Evolutionary conservation across 768 basidiomycete species (phyloP).

Genomic region (Clathrus columnatus): DNA sequence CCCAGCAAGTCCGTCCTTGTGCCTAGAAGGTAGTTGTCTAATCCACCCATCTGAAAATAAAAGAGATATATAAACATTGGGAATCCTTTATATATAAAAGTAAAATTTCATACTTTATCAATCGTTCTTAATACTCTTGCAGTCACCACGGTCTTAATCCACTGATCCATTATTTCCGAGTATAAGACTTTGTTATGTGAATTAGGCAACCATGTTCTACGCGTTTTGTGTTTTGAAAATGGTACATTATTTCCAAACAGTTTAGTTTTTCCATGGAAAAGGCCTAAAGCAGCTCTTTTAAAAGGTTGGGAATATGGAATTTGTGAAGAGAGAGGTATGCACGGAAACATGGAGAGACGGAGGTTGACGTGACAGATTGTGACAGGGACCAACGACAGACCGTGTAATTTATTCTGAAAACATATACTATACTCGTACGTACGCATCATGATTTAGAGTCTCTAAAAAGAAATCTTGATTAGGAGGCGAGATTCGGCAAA

Average conservation of each 20-base stretch:
- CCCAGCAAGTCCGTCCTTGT: conserved; percentile 32
- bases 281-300: conserved; percentile 71
- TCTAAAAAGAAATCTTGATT: too few relatives aligned
- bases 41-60: conserved; percentile 46
- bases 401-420: too few relatives aligned
- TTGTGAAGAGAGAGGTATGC: conserved; percentile 16
- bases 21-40: conserved; percentile 59
- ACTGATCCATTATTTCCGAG: conserved; percentile 53
- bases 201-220: conserved; percentile 83
- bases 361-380: background rate
- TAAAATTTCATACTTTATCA: conserved; percentile 51
- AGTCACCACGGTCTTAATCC: conserved; percentile 61
- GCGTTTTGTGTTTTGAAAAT: conserved; percentile 81
- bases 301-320: conserved; percentile 49
- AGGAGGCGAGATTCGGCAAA: too few relatives aligned
- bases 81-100: too few relatives aligned
- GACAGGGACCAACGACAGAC: background rate
- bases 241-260: conserved; percentile 86
- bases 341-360: conserved; percentile 25
- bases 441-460: too few relatives aligned
- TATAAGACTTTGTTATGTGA: conserved; percentile 66
- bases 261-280: conserved; percentile 75
- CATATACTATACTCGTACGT: too few relatives aligned
- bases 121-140: conserved; percentile 72
- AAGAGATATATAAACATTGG: background rate